Conservation (phyloP, 2,329 filamentous ascomycete genomes). For the Chrysosphaeria jannelii region DNA sequence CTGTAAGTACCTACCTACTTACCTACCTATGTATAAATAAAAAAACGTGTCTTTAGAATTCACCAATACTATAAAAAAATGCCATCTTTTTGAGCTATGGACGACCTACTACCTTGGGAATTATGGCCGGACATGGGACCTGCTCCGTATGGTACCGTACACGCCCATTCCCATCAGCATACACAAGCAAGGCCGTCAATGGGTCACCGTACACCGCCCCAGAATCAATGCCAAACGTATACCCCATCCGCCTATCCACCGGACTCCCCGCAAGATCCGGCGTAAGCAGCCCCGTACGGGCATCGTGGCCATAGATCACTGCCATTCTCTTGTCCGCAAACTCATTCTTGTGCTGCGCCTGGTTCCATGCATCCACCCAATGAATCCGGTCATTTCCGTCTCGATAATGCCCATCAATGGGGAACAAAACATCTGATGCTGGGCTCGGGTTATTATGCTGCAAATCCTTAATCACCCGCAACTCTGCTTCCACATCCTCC, state of each 20-base stretch:
- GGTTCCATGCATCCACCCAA: constrained; percentile 37
- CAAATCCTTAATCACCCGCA: no score
- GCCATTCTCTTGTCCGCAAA: constrained; percentile 17
- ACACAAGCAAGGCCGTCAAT: constrained; percentile 50
- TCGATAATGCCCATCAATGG: constrained; percentile 11
- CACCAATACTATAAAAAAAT: neutral
- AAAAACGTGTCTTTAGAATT: no score
- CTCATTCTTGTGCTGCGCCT: constrained; percentile 12
- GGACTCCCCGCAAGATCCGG: constrained; percentile 1
- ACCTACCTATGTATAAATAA: neutral
- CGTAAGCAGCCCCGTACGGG: constrained; percentile 32
- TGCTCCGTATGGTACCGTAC: constrained; percentile 12
- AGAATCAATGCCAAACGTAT: constrained; percentile 63
- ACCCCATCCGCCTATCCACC: constrained; percentile 13
- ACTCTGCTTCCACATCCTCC: no score
- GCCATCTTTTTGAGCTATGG: neutral
- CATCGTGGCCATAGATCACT: constrained; percentile 71
- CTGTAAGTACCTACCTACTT: neutral
- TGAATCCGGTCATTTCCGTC: constrained; percentile 16
- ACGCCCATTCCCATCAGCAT: constrained; percentile 11
- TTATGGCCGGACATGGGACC: constrained; percentile 12
- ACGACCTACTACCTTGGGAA: constrained; percentile 1
- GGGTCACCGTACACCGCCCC: constrained; percentile 48
- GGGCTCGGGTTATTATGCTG: constrained; percentile 2
- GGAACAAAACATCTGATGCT: constrained; percentile 6